A percentile compares a stretch with the other conserved stretches of the same genome.
phyloP scores from a whole-genome alignment of 2,329 filamentous ascomycete species.

The Pyrenochaeta sp. region DNA sequence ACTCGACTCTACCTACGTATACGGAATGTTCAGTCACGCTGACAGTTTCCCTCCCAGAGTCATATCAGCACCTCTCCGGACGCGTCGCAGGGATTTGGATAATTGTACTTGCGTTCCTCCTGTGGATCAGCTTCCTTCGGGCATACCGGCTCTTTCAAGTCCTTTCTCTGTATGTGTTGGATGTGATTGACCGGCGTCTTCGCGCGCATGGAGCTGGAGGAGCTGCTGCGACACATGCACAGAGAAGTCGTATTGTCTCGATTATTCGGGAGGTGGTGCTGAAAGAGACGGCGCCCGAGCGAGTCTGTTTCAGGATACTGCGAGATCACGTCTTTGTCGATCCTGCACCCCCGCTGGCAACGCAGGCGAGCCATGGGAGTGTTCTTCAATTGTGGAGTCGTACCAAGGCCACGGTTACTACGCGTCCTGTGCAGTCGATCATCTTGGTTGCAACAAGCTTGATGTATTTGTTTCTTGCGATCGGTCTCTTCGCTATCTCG shows the following conservation, averaged over 20 bases:
- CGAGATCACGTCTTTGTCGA: constrained; percentile 2
- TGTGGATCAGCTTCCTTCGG: constrained; percentile 1
- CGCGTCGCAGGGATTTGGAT: background rate
- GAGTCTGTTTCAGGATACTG: constrained; percentile 1
- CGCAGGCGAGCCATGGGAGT: background rate
- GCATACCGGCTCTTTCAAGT: background rate
- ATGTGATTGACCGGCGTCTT: background rate
- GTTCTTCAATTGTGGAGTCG: background rate
- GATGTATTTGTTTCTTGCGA: background rate
- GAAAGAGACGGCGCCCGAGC: background rate
- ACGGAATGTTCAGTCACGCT: too few relatives aligned
- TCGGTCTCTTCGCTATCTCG: too few relatives aligned
- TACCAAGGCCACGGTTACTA: background rate
- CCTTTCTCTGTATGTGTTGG: background rate
- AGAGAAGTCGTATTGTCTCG: background rate
- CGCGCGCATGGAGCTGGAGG: too few relatives aligned
- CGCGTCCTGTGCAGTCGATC: background rate
- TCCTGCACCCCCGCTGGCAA: background rate
- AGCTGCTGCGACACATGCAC: background rate
- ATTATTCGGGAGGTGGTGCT: background rate
- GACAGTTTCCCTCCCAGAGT: background rate
- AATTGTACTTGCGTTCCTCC: background rate
- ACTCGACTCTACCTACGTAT: too few relatives aligned
- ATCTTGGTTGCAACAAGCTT: background rate
- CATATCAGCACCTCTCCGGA: background rate